A percentile compares a stretch with the other conserved stretches of the same genome.
Evolutionary conservation across 306 rosid species (phyloP).

Genomic region (Lathyrus sativus): DNA sequence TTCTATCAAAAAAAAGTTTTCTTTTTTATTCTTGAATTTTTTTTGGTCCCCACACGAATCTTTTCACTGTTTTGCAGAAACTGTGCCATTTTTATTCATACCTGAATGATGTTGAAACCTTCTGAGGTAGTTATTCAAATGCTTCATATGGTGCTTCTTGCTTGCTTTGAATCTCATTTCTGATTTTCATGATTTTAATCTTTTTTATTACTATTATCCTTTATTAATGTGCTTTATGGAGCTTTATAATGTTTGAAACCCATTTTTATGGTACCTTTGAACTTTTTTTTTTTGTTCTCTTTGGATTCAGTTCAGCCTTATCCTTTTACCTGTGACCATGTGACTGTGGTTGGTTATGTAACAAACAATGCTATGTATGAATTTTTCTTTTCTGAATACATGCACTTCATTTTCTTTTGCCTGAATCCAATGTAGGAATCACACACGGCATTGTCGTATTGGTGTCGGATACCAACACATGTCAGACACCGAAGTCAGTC

Average conservation of each 20-base stretch:
- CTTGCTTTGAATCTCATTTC: constrained; percentile 11
- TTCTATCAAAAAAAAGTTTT: constrained; percentile 6
- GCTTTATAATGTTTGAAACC: not conserved
- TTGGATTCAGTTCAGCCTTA: not conserved
- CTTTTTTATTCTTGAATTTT: not conserved
- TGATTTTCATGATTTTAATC: not conserved
- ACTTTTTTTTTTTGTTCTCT: not conserved
- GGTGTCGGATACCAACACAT: not conserved
- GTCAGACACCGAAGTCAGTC: too few species aligned
- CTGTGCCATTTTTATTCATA: constrained; percentile 1
- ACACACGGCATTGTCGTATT: not conserved
- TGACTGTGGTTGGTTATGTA: not conserved
- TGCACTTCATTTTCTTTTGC: constrained; percentile 16
- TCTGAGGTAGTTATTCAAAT: not conserved
- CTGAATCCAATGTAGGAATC: not conserved
- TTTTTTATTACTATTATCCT: not conserved
- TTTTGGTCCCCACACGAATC: constrained; percentile 36
- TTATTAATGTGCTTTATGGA: not conserved
- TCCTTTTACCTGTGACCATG: not conserved
- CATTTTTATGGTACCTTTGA: not conserved
- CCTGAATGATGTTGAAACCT: not conserved
- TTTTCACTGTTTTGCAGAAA: constrained; percentile 24
- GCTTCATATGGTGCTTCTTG: not conserved
- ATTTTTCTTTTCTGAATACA: constrained; percentile 7
- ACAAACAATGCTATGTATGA: not conserved